phyloP scores from a whole-genome alignment of 768 basidiomycete species.

The Kwoniella europaea region DNA sequence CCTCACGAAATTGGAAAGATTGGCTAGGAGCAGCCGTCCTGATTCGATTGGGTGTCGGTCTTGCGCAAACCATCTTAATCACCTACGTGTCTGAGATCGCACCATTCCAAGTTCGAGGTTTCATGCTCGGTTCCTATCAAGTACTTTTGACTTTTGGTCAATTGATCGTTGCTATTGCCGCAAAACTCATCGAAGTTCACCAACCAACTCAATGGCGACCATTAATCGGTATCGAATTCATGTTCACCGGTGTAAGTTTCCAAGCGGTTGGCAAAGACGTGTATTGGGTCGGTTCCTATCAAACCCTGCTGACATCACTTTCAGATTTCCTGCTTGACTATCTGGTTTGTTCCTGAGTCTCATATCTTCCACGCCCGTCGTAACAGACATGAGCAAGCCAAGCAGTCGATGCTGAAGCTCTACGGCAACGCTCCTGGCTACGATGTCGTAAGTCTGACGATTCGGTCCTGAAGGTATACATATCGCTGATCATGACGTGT shows the following conservation, averaged over 20 bases:
- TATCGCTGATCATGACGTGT: too few relatives aligned
- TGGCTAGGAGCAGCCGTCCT: conserved; percentile 33
- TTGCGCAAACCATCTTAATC: conserved; percentile 32
- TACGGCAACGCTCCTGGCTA: conserved; percentile 29
- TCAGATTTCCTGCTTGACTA: conserved; percentile 21
- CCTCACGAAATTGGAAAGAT: conserved; percentile 25
- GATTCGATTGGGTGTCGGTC: conserved; percentile 30
- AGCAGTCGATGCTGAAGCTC: conserved; percentile 24
- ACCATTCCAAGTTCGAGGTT: conserved; percentile 38
- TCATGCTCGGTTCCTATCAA: conserved; percentile 35
- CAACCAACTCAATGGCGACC: conserved; percentile 28
- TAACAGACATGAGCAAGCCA: conserved; percentile 25
- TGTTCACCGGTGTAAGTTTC: conserved; percentile 36
- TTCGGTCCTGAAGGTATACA: not conserved
- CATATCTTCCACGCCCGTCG: conserved; percentile 26
- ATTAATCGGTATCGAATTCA: conserved; percentile 31
- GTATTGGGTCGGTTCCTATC: not conserved
- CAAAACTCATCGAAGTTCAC: conserved; percentile 16
- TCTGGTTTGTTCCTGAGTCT: conserved; percentile 32
- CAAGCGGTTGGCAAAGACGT: not conserved
- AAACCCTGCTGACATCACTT: conserved; percentile 11
- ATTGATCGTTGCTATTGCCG: conserved; percentile 28
- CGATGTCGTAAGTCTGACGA: conserved; percentile 30
- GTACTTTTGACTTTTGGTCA: conserved; percentile 27
- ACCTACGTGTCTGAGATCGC: conserved; percentile 36